Evolutionary conservation across 495 filamentous ascomycete species (phyloP), one percentile per base, ranked within the genome.

Genomic region (Staphylotrichum tortipilum): DNA sequence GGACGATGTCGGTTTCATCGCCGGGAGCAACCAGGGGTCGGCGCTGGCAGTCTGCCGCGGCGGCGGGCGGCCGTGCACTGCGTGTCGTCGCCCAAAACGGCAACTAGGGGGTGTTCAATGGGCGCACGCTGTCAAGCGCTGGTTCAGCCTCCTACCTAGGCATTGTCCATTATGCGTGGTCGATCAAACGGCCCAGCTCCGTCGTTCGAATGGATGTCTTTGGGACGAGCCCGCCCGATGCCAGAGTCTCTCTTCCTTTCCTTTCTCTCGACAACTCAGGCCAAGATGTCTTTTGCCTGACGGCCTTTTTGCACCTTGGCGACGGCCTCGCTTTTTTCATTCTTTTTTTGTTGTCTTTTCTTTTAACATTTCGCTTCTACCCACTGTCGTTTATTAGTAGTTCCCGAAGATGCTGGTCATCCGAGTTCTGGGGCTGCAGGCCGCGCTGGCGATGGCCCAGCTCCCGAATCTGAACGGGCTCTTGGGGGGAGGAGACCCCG

Each of bases 391-490:
- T 41, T 52, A 45, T 53, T 47, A 44, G 10, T 26, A 14, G 29
- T 56, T 38, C 47, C 42, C 14, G 31, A 48, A 24, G 54, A 63
- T 63, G 60, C 60, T 63, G 60, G 60, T 55, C 60, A 60, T 63
- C 52, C 57, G 52, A 41, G 29, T 60, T 54, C 23, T 63, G 29
- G 57, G 54, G 51, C 48, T 63, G 40, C 59, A 56, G 49, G 60
- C 57, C 47, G 39, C 47, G 52, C 57, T 57, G 45, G 60, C 47
- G 38, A 40, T 30, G 52, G 57, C 60, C 33, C 60, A 60, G 54
- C 52, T 57, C 24, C 21, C 49, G 6, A 29, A 50, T 37, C 15
- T 55, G 21, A 21, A 48, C 23, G 51, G 37, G 11, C 7, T 57
- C 14, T 40, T 57, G 45, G 53, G 35, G 7, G 49, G 49, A 14